Conservation (phyloP, 345 rosid genomes). For the Populus ilicifolia region DNA sequence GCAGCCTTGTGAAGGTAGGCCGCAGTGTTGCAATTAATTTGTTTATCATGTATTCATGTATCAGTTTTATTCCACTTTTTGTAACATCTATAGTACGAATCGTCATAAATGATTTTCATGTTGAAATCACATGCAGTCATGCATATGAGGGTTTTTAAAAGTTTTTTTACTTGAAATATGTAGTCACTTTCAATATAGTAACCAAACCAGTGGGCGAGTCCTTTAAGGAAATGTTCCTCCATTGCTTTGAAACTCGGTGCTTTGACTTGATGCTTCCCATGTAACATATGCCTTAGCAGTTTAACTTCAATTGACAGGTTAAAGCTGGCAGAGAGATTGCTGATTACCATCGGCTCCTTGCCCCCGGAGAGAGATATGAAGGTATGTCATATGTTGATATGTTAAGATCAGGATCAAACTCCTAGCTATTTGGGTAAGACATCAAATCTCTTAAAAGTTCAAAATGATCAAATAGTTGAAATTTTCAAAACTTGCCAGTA, state of each 20-base stretch:
- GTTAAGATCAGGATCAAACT: not conserved
- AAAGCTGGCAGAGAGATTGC: constrained; percentile 58
- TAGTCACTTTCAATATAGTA: not conserved
- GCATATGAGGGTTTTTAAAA: not conserved
- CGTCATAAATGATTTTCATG: not conserved
- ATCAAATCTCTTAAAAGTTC: not conserved
- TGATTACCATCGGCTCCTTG: constrained; percentile 75
- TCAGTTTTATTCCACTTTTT: too few relatives aligned
- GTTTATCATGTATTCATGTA: not conserved
- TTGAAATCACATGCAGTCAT: not conserved
- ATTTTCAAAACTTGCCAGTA: too few relatives aligned
- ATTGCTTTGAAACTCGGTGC: not conserved
- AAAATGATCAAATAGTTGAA: not conserved
- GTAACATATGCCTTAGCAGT: constrained; percentile 4
- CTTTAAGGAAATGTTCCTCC: not conserved
- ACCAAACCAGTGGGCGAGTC: not conserved
- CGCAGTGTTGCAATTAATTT: not conserved
- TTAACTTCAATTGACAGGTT: constrained; percentile 41
- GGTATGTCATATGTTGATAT: constrained; percentile 39
- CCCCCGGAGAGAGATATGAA: constrained; percentile 67
- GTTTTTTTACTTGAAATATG: not conserved
- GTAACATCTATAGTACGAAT: not conserved
- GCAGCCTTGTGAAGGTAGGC: constrained; percentile 70
- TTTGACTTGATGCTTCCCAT: not conserved
- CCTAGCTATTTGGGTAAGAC: not conserved